A percentile compares a stretch with the other conserved stretches of the same genome.
Evolutionary conservation across 306 rosid species (phyloP).

Genomic region (Prunus padus): DNA sequence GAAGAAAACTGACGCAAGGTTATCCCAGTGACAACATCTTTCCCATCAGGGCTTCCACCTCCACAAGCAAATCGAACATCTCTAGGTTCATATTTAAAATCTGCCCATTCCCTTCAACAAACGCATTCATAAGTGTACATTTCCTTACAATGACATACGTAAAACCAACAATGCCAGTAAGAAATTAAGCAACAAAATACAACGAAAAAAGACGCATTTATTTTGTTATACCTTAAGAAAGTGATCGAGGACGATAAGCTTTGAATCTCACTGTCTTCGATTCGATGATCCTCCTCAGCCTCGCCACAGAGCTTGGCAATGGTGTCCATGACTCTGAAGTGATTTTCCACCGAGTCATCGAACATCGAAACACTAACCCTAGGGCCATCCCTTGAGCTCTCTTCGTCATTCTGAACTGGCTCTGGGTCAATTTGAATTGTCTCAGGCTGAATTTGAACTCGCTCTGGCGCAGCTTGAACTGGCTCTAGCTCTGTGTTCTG

Average conservation of each 20-base stretch:
- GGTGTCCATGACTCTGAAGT: conserved; percentile 51
- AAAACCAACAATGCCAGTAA: not conserved
- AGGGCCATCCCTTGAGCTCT: conserved; percentile 9
- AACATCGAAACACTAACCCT: conserved; percentile 43
- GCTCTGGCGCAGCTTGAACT: not conserved
- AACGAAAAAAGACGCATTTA: not conserved
- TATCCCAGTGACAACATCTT: conserved; percentile 30
- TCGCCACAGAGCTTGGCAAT: conserved; percentile 63
- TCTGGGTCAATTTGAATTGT: conserved; percentile 8
- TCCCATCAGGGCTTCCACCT: conserved; percentile 37
- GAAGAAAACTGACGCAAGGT: conserved; percentile 72
- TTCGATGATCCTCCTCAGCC: conserved; percentile 18
- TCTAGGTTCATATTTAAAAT: conserved; percentile 61
- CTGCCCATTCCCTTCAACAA: conserved; percentile 68
- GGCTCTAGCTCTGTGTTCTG: conserved; percentile 7
- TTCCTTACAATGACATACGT: not conserved
- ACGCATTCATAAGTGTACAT: conserved; percentile 2
- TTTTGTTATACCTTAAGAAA: conserved; percentile 56
- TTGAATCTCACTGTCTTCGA: conserved; percentile 45
- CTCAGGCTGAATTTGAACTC: not conserved
- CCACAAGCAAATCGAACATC: conserved; percentile 50
- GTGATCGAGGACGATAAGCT: conserved; percentile 53
- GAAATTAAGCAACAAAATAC: not conserved
- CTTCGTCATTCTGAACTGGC: not conserved
- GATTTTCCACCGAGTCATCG: conserved; percentile 62